A percentile compares a stretch with the other conserved stretches of the same genome.
These are phyloP conservation scores for Skeletonema costatum DNA, from an alignment of 108 stramenopile genomes.

Conservation along the genomic window DNA sequence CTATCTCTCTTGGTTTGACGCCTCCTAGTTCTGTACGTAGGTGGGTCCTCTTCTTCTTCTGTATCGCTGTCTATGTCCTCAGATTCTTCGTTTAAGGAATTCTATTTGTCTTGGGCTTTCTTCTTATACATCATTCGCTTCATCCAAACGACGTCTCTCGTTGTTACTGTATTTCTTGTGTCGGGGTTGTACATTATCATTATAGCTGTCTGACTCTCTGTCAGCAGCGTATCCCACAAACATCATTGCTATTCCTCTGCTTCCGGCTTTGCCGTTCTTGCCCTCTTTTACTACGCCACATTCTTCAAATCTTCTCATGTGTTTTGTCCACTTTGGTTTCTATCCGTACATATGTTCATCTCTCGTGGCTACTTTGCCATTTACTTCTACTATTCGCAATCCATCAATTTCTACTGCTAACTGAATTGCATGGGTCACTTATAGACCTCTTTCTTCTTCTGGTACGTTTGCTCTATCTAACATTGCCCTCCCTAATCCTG, in stretches of 20 bases:
- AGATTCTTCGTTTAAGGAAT: too few species aligned
- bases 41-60: too few species aligned
- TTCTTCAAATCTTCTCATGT: slow-evolving; percentile 27
- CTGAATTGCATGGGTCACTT: neutral
- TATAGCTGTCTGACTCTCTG: neutral
- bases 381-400: neutral
- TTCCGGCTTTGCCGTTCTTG: slow-evolving; percentile 17
- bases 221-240: slow-evolving; percentile 32
- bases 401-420: neutral
- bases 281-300: slow-evolving; percentile 18
- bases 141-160: slow-evolving; percentile 27
- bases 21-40: too few species aligned
- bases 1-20: too few species aligned
- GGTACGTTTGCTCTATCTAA: neutral
- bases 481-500: slow-evolving; percentile 1
- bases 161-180: neutral
- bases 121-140: neutral
- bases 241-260: slow-evolving; percentile 21
- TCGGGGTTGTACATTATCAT: slow-evolving; percentile 16
- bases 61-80: too few species aligned
- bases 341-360: neutral
- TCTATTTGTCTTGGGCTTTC: too few species aligned
- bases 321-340: neutral
- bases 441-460: neutral
- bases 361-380: neutral